Base-by-base conservation (phyloP, 805 yeast species). In the Candida broadrunensis region DNA sequence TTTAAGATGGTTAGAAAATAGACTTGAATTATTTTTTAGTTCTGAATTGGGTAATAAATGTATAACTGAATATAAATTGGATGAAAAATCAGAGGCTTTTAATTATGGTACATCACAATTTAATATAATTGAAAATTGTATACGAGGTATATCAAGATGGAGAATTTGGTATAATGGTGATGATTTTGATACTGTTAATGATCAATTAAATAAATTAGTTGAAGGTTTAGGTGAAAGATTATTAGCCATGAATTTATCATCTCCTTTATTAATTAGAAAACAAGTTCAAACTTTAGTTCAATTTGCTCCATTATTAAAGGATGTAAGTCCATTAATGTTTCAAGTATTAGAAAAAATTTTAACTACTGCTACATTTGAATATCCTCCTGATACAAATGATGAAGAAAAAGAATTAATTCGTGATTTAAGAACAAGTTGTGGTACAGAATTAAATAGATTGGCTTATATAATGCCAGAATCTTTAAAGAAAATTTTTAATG, bases 401-500 rank as follows among this genome's bases (percentile, higher is more conserved):
- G 95, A 88, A 30, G 83, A 80, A 37, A 73, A 85, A 23, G 96
- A 89, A 47, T 67, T 85, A 7, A 80, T 93, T 33, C 78, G 95
- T 43, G 98, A 93, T 55, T 69, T 95, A 50, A 75, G 97, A 52
- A 85, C 93, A 2, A 83, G 89, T 38, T 87, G 97, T 61, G 99
- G 97, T 32, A 88, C 96, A 0, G 99, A 93, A 61, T 72, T 93
- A 43, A 91, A 93, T 60, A 72, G 99, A 55, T 75, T 93, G 62
- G 99, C 97, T 1, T 85, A 90, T 60, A 74, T 95, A 59, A 90
- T 93, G 85, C 98, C 99, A 0, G 96, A 86, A 50, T 78, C 95
- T 0, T 71, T 93, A 49, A 85, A 83, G 60, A 80, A 78, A 47
- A 89, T 91, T 11, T 83, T 87, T 49, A 78, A 77, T 29, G 96